These are phyloP conservation scores for Hemisphaericaspora subhashii DNA, from an alignment of 1,139 yeast species.

Conservation along the genomic window DNA sequence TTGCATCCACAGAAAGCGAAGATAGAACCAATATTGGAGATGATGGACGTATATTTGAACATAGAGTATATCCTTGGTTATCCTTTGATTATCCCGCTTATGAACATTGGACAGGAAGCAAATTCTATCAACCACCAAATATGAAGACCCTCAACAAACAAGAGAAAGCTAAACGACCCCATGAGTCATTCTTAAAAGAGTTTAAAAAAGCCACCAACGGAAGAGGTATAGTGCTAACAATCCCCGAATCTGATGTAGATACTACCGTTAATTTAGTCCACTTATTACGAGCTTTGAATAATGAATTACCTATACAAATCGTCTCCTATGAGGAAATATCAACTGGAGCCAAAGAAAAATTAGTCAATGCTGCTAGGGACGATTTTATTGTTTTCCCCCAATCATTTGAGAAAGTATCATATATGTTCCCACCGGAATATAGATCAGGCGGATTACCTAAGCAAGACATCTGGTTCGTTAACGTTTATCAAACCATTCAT, in stretches of 20 bases:
- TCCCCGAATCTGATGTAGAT: constrained; percentile 39
- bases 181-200: constrained; percentile 41
- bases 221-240: constrained; percentile 51
- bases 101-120: constrained; percentile 10
- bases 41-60: constrained; percentile 20
- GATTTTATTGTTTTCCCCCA: constrained; percentile 24
- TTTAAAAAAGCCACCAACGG: constrained; percentile 40
- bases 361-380: constrained; percentile 29
- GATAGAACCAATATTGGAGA: constrained; percentile 13
- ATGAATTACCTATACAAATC: constrained; percentile 52
- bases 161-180: constrained; percentile 13
- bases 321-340: constrained; percentile 38
- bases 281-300: constrained; percentile 43
- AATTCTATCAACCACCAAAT: constrained; percentile 16
- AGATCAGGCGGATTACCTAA: constrained; percentile 31
- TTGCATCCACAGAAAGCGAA: constrained; percentile 8
- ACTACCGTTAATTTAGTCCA: constrained; percentile 45
- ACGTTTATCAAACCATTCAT: constrained; percentile 35
- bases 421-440: constrained; percentile 29
- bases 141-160: constrained; percentile 1
- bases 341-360: constrained; percentile 18
- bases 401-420: constrained; percentile 21
- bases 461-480: constrained; percentile 47
- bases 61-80: constrained; percentile 48
- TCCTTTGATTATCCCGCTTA: constrained; percentile 37